A percentile compares a stretch with the other conserved stretches of the same genome.
Conservation (phyloP, 768 basidiomycete genomes). For the Termitomyces sp. region DNA sequence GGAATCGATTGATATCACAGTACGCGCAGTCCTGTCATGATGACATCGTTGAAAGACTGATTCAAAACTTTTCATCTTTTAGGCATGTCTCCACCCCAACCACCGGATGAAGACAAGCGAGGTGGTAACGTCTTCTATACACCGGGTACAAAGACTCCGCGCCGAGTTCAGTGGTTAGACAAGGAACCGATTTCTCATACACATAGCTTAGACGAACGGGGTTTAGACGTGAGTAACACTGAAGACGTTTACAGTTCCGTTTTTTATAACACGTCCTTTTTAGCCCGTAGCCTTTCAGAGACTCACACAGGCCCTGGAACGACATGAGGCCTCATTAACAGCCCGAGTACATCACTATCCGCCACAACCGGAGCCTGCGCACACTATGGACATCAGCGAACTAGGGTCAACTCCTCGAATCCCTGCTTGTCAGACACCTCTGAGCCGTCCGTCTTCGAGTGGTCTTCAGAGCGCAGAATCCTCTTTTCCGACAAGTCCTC, state of each 20-base stretch:
- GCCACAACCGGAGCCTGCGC: constrained; percentile 17
- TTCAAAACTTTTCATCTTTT: background rate
- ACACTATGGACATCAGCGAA: constrained; percentile 8
- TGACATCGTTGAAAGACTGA: background rate
- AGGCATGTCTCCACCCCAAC: constrained; percentile 9
- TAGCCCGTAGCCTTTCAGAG: constrained; percentile 48
- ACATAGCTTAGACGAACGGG: constrained; percentile 54
- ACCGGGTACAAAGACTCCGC: constrained; percentile 40
- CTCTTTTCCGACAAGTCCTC: constrained; percentile 17
- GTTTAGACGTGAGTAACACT: constrained; percentile 40
- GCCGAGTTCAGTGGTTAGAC: constrained; percentile 52
- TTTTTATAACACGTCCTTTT: background rate
- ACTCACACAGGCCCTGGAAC: constrained; percentile 45
- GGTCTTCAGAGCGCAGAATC: background rate
- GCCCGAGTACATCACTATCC: constrained; percentile 28
- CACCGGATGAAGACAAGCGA: constrained; percentile 3
- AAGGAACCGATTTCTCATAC: constrained; percentile 17
- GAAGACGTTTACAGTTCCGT: background rate
- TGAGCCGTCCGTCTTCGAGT: background rate
- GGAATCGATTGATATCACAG: background rate
- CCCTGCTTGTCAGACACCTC: background rate
- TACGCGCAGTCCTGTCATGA: background rate
- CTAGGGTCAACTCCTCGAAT: constrained; percentile 1
- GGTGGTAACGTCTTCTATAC: constrained; percentile 9
- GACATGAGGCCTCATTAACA: constrained; percentile 33